These are phyloP conservation scores for Pleurozium schreberi DNA, from an alignment of 225 moss, liverwort and hornwort genomes.

Conservation along the genomic window DNA sequence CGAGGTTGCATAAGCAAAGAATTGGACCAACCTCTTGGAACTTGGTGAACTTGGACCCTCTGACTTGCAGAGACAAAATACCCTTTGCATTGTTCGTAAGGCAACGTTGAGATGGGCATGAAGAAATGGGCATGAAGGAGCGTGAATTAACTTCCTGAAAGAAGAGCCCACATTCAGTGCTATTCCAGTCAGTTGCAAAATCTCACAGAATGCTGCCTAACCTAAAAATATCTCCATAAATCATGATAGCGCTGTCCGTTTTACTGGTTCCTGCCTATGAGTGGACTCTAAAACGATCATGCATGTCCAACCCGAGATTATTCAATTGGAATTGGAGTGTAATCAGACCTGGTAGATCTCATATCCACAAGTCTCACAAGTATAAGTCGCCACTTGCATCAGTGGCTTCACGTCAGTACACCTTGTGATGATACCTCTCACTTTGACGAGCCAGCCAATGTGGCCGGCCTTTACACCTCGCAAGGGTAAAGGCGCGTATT, in stretches of 20 bases:
- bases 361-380: conserved; percentile 88
- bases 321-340: neutral
- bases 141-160: conserved; percentile 86
- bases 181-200: neutral
- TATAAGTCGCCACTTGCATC: conserved; percentile 94
- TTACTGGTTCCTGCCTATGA: neutral
- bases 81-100: conserved; percentile 77
- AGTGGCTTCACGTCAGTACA: conserved; percentile 97
- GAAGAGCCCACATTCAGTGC: neutral
- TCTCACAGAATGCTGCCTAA: neutral
- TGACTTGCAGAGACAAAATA: conserved; percentile 70
- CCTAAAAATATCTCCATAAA: neutral
- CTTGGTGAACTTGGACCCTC: conserved; percentile 93
- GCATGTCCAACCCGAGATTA: neutral
- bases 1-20: neutral
- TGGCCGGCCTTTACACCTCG: conserved; percentile 80
- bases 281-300: neutral
- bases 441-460: conserved; percentile 94
- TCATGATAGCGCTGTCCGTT: neutral
- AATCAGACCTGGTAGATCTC: conserved; percentile 87
- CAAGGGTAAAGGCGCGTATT: conserved; percentile 46
- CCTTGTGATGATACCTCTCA: conserved; percentile 90
- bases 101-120: conserved; percentile 77
- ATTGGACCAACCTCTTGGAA: conserved; percentile 70
- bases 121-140: conserved; percentile 83